Evolutionary conservation across 495 filamentous ascomycete genomes (phyloP).

Genomic region (Hypoxylon lenormandii): DNA sequence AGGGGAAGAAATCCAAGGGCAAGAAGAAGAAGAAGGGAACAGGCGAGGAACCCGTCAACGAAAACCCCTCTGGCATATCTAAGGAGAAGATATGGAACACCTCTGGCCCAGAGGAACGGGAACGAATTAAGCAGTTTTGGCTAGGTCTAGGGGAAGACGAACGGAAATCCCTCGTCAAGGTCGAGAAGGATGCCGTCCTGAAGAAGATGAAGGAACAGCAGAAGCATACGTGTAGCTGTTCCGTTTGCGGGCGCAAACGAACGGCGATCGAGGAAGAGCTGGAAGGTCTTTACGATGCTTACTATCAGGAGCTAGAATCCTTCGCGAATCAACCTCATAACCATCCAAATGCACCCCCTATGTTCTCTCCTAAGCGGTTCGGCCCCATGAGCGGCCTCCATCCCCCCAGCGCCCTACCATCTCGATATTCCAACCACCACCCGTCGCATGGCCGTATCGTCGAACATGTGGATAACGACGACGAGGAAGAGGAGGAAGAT

Average conservation of each 20-base stretch:
- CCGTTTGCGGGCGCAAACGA: slow-evolving; percentile 93
- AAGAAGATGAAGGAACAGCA: slow-evolving; percentile 99
- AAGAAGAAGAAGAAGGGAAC: slow-evolving; percentile 68
- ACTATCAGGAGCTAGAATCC: slow-evolving; percentile 97
- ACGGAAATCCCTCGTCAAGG: slow-evolving; percentile 90
- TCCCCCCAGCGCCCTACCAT: slow-evolving; percentile 60
- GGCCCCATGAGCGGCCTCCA: slow-evolving; percentile 66
- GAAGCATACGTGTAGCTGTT: slow-evolving; percentile 98
- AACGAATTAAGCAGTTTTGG: slow-evolving; percentile 99
- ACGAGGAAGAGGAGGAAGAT: slow-evolving; percentile 73
- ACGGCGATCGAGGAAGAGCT: slow-evolving; percentile 98
- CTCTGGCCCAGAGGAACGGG: slow-evolving; percentile 88
- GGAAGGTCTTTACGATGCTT: slow-evolving; percentile 98
- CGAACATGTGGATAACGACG: slow-evolving; percentile 69
- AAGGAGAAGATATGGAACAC: slow-evolving; percentile 98
- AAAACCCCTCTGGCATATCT: slow-evolving; percentile 58
- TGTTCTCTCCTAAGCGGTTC: slow-evolving; percentile 73
- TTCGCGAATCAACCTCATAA: slow-evolving; percentile 89
- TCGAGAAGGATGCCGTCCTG: slow-evolving; percentile 97
- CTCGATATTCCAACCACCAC: slow-evolving; percentile 62
- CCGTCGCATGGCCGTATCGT: slow-evolving; percentile 67
- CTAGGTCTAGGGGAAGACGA: slow-evolving; percentile 94
- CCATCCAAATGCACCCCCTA: slow-evolving; percentile 67
- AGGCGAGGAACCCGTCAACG: slow-evolving; percentile 29
- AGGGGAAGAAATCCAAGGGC: slow-evolving; percentile 72